A percentile compares a stretch with the other conserved stretches of the same genome.
phyloP scores from a whole-genome alignment of 257 asterid species.

The Solanum dulcamara region DNA sequence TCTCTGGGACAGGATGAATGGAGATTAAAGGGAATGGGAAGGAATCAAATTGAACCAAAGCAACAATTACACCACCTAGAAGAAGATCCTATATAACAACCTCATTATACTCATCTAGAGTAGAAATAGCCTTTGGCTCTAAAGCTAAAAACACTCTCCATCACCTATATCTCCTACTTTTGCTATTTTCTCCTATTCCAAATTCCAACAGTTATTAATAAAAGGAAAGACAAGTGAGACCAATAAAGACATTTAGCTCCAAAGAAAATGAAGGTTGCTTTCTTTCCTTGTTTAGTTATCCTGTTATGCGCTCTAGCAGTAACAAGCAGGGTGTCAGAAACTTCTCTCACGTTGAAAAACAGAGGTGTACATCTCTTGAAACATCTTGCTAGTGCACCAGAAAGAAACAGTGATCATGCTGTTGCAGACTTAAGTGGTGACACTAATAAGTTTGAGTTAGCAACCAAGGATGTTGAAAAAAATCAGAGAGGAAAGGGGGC shows the following conservation, averaged over 20 bases:
- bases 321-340: slow-evolving; percentile 11
- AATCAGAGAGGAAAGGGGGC: slow-evolving; percentile 28
- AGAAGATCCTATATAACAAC: not conserved
- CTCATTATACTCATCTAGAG: not conserved
- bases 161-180: not conserved
- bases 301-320: slow-evolving; percentile 9
- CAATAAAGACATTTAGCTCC: not conserved
- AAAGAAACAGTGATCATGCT: slow-evolving; percentile 14
- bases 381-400: not conserved
- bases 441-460: not conserved
- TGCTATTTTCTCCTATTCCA: not conserved
- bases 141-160: not conserved
- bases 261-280: slow-evolving; percentile 7
- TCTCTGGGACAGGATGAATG: not conserved
- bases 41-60: not conserved
- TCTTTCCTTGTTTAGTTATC: slow-evolving; percentile 11
- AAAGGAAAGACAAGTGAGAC: not conserved
- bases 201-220: not conserved
- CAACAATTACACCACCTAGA: not conserved
- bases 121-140: not conserved
- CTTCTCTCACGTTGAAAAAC: not conserved
- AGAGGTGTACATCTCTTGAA: slow-evolving; percentile 4
- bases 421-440: not conserved
- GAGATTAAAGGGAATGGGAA: not conserved
- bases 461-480: slow-evolving; percentile 3